A percentile compares a stretch with the other conserved stretches of the same genome.
These are phyloP conservation scores for Cladophialophora yegresii DNA, from an alignment of 2,329 filamentous ascomycete species.

Conservation along the genomic window DNA sequence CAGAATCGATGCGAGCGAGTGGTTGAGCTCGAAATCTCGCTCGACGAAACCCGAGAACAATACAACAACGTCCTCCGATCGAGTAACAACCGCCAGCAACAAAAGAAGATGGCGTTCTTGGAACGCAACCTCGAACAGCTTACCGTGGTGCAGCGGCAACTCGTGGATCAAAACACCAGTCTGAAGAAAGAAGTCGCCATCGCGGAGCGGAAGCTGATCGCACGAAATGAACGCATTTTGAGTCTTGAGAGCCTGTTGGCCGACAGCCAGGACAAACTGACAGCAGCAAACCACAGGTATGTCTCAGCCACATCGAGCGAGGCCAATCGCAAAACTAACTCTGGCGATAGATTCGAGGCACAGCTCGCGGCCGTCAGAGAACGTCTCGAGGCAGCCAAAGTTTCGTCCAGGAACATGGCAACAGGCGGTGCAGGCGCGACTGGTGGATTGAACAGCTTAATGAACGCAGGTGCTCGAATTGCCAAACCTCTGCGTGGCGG, in stretches of 20 bases:
- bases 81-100: constrained; percentile 96
- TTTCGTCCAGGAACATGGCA: constrained; percentile 79
- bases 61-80: constrained; percentile 98
- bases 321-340: constrained; percentile 17
- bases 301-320: constrained; percentile 41
- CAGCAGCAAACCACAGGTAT: constrained; percentile 94
- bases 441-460: constrained; percentile 46
- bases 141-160: constrained; percentile 93
- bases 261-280: constrained; percentile 98
- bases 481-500: constrained; percentile 66
- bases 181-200: constrained; percentile 99
- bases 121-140: constrained; percentile 97
- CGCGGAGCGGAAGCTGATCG: constrained; percentile 94
- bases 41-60: constrained; percentile 96
- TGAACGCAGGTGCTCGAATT: constrained; percentile 55
- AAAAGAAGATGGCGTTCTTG: constrained; percentile 99
- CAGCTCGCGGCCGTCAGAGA: constrained; percentile 98
- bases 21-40: constrained; percentile 94
- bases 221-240: constrained; percentile 93
- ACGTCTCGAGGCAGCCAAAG: constrained; percentile 92
- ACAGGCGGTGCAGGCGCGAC: constrained; percentile 63
- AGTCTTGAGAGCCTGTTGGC: constrained; percentile 88
- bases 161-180: constrained; percentile 95
- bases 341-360: constrained; percentile 76
- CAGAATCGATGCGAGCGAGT: constrained; percentile 98